Percentiles rank a stretch among this genome's conserved stretches.
These are phyloP conservation scores for Neurospora tetrasperma DNA, from an alignment of 495 filamentous ascomycete genomes.

Conservation along the genomic window DNA sequence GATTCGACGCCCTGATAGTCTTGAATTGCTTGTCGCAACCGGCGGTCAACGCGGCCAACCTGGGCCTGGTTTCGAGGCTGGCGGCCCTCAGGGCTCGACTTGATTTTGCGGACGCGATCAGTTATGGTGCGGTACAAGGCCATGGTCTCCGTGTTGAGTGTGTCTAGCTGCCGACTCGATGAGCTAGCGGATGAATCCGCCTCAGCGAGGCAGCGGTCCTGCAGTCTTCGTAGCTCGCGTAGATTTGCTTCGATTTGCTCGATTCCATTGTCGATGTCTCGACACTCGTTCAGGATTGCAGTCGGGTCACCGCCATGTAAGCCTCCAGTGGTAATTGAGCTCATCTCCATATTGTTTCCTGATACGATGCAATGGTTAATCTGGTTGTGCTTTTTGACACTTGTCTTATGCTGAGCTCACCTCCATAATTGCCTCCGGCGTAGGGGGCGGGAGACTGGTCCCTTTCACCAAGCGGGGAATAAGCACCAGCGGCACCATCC, in stretches of 20 bases:
- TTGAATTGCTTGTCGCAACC: conserved; percentile 66
- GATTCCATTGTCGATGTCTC: conserved; percentile 64
- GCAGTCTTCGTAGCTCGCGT: conserved; percentile 45
- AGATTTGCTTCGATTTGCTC: conserved; percentile 61
- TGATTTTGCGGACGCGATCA: conserved; percentile 65
- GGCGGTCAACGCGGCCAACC: conserved; percentile 67
- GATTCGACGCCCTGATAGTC: conserved; percentile 69
- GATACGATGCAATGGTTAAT: conserved; percentile 4
- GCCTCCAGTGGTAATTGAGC: conserved; percentile 32
- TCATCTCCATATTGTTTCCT: conserved; percentile 54
- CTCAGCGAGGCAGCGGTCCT: conserved; percentile 49
- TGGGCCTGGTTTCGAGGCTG: conserved; percentile 62
- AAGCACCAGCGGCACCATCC: conserved; percentile 21
- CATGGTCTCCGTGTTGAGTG: conserved; percentile 61
- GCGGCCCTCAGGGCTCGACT: conserved; percentile 63
- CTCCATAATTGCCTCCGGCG: conserved; percentile 28
- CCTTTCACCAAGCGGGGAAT: conserved; percentile 21
- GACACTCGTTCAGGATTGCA: conserved; percentile 72
- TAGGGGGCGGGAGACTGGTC: background rate
- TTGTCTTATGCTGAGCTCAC: conserved; percentile 25
- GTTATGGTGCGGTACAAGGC: conserved; percentile 64
- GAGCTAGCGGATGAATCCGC: conserved; percentile 42
- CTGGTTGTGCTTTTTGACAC: background rate
- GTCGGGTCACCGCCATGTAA: conserved; percentile 48
- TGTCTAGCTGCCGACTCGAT: conserved; percentile 46